phyloP scores from a whole-genome alignment of 331 rosid species.

The Malus hybrid region DNA sequence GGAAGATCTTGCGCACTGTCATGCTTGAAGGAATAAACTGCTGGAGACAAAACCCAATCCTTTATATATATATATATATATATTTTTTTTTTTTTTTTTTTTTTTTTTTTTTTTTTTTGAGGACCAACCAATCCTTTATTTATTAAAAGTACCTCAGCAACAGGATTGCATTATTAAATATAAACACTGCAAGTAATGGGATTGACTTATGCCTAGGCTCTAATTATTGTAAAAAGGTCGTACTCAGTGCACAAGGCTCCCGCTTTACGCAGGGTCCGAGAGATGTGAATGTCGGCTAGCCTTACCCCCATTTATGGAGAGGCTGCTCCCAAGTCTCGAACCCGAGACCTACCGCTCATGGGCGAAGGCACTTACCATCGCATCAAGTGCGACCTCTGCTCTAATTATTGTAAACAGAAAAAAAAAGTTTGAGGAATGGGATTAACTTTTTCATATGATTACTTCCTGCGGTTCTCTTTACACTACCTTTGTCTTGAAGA shows the following conservation, averaged over 20 bases:
- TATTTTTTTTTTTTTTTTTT: too few relatives aligned
- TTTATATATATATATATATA: too few relatives aligned
- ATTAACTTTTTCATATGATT: not conserved
- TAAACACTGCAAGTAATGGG: not conserved
- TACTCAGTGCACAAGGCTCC: too few relatives aligned
- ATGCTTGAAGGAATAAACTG: not conserved
- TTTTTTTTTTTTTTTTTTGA: too few relatives aligned
- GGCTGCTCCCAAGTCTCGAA: too few relatives aligned
- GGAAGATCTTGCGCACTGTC: not conserved
- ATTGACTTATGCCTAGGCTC: not conserved
- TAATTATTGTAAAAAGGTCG: too few relatives aligned
- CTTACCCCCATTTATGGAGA: too few relatives aligned
- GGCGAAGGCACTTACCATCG: too few relatives aligned
- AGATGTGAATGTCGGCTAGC: too few relatives aligned
- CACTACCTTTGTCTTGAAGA: not conserved
- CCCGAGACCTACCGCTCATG: too few relatives aligned
- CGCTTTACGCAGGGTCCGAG: too few relatives aligned
- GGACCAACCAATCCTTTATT: not conserved
- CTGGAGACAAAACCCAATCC: not conserved
- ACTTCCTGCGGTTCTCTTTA: not conserved
- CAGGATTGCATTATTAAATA: not conserved
- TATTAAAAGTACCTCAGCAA: not conserved
- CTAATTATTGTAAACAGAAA: not conserved
- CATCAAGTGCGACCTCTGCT: too few relatives aligned
- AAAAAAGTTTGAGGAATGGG: not conserved